phyloP scores from a whole-genome alignment of 2,329 filamentous ascomycete genomes.

The Colletotrichum echinochloae region DNA sequence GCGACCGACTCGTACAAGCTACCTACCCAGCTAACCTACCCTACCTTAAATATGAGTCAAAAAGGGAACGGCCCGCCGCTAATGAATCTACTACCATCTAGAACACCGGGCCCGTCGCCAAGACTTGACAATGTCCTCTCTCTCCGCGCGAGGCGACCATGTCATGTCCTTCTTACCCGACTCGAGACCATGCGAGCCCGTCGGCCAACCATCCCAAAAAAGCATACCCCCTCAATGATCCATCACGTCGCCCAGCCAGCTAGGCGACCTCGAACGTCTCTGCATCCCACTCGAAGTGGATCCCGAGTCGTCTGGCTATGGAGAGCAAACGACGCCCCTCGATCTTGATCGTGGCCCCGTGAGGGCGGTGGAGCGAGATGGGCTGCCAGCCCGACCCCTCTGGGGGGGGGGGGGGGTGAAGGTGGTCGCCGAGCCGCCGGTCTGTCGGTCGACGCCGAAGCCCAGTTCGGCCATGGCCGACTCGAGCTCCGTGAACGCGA shows the following conservation, averaged over 20 bases:
- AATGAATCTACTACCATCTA: background rate
- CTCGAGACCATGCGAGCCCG: background rate
- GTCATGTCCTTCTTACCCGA: background rate
- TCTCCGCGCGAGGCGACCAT: background rate
- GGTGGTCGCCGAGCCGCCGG: background rate
- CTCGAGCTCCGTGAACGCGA: background rate
- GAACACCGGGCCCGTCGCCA: background rate
- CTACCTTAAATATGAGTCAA: background rate
- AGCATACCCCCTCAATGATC: no score
- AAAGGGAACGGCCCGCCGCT: background rate
- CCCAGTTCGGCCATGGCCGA: background rate
- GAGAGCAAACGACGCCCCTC: background rate
- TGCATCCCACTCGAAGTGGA: background rate
- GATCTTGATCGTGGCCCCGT: background rate
- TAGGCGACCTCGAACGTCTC: background rate
- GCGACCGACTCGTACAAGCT: background rate
- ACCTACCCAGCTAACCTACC: no score
- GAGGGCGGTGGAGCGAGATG: background rate
- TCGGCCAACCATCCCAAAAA: no score
- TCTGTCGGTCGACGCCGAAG: background rate
- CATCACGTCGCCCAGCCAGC: background rate
- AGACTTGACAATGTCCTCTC: background rate
- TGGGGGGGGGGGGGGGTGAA: background rate
- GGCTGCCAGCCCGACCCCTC: background rate
- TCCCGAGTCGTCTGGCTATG: no score